A percentile compares a stretch with the other conserved stretches of the same genome.
Evolutionary conservation across 331 rosid species (phyloP).

Genomic region (Saraca asoca): DNA sequence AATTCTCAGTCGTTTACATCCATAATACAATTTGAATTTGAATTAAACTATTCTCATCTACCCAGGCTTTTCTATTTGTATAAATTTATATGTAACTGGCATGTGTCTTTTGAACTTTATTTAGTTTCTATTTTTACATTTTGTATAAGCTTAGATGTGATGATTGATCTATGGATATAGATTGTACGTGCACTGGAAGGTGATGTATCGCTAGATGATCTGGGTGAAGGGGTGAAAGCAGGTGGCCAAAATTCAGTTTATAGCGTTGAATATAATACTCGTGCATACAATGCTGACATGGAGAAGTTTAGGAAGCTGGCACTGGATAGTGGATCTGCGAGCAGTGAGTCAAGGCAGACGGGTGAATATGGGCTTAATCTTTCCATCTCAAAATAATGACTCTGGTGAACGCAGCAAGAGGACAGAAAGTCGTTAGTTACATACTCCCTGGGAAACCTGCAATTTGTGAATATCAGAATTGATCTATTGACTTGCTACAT

Average conservation of each 20-base stretch:
- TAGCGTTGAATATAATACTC: constrained; percentile 43
- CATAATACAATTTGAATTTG: no score
- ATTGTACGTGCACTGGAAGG: constrained; percentile 80
- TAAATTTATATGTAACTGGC: no score
- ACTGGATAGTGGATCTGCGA: constrained; percentile 40
- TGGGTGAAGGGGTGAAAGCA: constrained; percentile 54
- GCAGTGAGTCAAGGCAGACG: constrained; percentile 65
- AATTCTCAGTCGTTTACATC: no score
- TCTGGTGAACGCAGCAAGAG: constrained; percentile 38
- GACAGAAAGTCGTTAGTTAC: not conserved
- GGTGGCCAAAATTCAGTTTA: constrained; percentile 42
- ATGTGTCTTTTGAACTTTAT: no score
- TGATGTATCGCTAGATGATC: constrained; percentile 65
- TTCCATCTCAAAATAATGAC: constrained; percentile 53
- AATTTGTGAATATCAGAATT: not conserved
- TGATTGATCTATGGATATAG: constrained; percentile 36
- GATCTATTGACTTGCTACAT: not conserved
- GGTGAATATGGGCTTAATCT: constrained; percentile 72
- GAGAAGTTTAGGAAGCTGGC: constrained; percentile 51
- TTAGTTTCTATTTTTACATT: no score
- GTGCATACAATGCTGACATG: constrained; percentile 61
- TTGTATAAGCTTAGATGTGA: not conserved
- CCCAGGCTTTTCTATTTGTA: no score
- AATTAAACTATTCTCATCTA: no score
- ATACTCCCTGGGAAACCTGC: constrained; percentile 14